A percentile compares a stretch with the other conserved stretches of the same genome.
phyloP scores from a whole-genome alignment of 2,329 filamentous ascomycete genomes.

The Neofusicoccum sp. region DNA sequence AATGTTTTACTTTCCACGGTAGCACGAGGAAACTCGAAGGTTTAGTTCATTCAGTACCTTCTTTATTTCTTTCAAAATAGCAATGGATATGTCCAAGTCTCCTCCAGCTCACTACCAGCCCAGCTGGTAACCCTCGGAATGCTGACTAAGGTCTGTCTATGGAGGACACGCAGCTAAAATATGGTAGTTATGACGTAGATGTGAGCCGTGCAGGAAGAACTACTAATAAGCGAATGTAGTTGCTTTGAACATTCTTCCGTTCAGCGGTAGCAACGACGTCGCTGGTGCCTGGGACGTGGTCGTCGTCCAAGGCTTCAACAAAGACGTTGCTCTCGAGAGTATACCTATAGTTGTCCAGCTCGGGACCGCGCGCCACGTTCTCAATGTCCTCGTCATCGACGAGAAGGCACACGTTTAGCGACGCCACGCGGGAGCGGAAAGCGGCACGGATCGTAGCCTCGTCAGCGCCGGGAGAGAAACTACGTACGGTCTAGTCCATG shows the following conservation, averaged over 20 bases:
- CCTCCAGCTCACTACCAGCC: no score
- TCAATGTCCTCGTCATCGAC: neutral
- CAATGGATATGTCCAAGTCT: no score
- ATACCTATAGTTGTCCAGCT: neutral
- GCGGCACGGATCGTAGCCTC: neutral
- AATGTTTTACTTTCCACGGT: no score
- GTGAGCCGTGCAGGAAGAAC: no score
- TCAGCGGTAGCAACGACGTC: neutral
- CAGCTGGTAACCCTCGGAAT: no score
- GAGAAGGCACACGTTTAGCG: neutral
- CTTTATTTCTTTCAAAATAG: no score
- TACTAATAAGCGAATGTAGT: neutral
- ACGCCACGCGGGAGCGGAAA: neutral
- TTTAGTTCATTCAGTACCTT: no score
- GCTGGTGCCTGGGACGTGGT: neutral
- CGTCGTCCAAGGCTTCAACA: neutral
- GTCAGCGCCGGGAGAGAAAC: neutral
- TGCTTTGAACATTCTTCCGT: neutral
- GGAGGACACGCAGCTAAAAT: no score
- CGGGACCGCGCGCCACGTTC: neutral
- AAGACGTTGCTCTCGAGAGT: neutral
- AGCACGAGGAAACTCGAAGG: no score
- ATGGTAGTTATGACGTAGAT: no score
- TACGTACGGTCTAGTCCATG: neutral
- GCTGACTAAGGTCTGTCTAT: no score